Conservation (phyloP, 202 grass and related monocot genomes). For the Brachypodium distachyon region DNA sequence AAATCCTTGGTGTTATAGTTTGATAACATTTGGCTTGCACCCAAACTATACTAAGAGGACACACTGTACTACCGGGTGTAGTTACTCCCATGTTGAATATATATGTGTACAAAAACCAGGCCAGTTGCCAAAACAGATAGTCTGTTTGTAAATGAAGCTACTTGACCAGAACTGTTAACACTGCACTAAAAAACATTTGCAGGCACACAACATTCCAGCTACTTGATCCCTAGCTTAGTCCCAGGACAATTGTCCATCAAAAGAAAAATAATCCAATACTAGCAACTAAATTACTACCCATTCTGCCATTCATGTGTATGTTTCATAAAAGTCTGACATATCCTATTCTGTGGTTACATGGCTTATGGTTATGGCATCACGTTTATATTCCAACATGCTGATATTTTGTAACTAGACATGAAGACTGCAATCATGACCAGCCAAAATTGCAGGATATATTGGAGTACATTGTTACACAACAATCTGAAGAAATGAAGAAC, state of each 20-base stretch:
- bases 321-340: background rate
- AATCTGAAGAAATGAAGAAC: background rate
- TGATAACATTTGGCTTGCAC: slow-evolving; percentile 47
- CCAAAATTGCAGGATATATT: slow-evolving; percentile 3
- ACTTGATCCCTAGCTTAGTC: background rate
- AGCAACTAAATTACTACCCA: background rate
- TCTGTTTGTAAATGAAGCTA: no score
- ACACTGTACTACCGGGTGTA: no score
- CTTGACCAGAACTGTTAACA: no score
- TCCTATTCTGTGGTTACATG: background rate
- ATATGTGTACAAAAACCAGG: no score
- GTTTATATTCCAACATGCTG: background rate
- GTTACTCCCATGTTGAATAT: no score
- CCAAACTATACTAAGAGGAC: no score
- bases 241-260: background rate
- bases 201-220: background rate
- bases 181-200: no score
- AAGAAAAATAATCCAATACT: background rate
- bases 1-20: slow-evolving; percentile 57
- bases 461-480: background rate
- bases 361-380: background rate
- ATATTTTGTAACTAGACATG: background rate
- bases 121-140: no score
- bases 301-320: background rate
- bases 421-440: background rate